Percentiles rank a stretch among this genome's conserved stretches.
These are phyloP conservation scores for Posidonia australis DNA, from an alignment of 106 monocot species.

Conservation along the genomic window DNA sequence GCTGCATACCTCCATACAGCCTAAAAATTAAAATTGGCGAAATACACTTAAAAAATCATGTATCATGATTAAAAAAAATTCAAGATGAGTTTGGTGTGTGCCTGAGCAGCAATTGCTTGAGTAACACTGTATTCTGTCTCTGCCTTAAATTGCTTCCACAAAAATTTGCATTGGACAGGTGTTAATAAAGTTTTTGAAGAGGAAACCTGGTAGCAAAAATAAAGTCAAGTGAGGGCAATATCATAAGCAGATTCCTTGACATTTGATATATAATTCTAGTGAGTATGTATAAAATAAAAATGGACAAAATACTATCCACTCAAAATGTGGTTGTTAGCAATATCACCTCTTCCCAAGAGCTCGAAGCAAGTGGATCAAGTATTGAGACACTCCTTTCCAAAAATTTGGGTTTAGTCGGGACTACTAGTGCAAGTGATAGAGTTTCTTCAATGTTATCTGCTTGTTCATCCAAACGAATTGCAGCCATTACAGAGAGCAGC, in stretches of 20 bases:
- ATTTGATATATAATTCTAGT: no score
- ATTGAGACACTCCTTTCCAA: constrained; percentile 40
- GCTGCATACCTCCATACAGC: no score
- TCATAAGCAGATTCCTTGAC: no score
- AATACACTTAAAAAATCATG: no score
- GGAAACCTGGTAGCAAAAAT: constrained; percentile 39
- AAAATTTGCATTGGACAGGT: constrained; percentile 91
- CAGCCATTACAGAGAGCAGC: constrained; percentile 79
- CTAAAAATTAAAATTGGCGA: no score
- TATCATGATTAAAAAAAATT: no score
- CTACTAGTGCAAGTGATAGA: constrained; percentile 59
- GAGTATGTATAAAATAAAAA: not conserved
- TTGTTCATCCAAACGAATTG: constrained; percentile 66
- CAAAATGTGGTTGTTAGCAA: not conserved
- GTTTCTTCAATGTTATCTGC: constrained; percentile 70
- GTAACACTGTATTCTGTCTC: constrained; percentile 91
- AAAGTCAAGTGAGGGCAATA: not conserved
- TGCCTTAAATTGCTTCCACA: constrained; percentile 88
- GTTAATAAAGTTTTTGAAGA: constrained; percentile 70
- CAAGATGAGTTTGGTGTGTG: constrained; percentile 1
- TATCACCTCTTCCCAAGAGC: constrained; percentile 80
- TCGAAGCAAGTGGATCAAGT: constrained; percentile 73
- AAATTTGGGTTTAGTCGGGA: constrained; percentile 23
- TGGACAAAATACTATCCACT: not conserved
- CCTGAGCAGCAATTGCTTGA: constrained; percentile 96